Percentiles rank a stretch among this genome's conserved stretches.
Evolutionary conservation across 2,329 filamentous ascomycete species (phyloP).

Genomic region (Fusarium pseudonygamai): DNA sequence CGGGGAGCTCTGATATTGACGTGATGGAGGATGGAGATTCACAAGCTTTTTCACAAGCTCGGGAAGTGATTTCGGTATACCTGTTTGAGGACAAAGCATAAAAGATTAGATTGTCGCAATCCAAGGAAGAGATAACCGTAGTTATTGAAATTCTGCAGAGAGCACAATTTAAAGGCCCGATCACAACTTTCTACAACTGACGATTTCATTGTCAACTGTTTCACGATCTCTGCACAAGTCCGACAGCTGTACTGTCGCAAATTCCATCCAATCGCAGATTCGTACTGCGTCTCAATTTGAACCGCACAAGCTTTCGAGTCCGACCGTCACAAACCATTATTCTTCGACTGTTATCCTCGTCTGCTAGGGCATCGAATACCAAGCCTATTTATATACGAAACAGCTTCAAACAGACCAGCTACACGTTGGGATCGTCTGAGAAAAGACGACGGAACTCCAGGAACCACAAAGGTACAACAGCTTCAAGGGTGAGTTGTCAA

Average conservation of each 20-base stretch:
- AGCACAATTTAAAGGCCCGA: conserved; percentile 14
- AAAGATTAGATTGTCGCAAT: conserved; percentile 24
- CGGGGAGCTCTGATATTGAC: conserved; percentile 20
- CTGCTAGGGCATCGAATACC: neutral
- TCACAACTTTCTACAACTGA: conserved; percentile 3
- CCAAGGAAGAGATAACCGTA: neutral
- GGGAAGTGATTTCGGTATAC: conserved; percentile 27
- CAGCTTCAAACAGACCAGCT: neutral
- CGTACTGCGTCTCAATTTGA: neutral
- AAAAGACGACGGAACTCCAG: conserved; percentile 13
- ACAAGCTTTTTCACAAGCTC: conserved; percentile 38
- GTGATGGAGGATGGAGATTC: conserved; percentile 26
- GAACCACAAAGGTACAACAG: conserved; percentile 12
- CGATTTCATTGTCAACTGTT: conserved; percentile 6
- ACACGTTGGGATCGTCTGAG: conserved; percentile 2
- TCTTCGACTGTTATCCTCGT: neutral
- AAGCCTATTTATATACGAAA: neutral
- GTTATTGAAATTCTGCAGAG: conserved; percentile 1
- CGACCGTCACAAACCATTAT: neutral
- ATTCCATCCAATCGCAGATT: neutral
- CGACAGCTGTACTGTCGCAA: conserved; percentile 3
- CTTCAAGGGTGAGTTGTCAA: conserved; percentile 16
- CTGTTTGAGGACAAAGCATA: conserved; percentile 24
- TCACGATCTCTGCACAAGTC: neutral
- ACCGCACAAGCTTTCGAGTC: conserved; percentile 3